phyloP scores from a whole-genome alignment of 352 stramenopile species.

The Pythium brassicae region DNA sequence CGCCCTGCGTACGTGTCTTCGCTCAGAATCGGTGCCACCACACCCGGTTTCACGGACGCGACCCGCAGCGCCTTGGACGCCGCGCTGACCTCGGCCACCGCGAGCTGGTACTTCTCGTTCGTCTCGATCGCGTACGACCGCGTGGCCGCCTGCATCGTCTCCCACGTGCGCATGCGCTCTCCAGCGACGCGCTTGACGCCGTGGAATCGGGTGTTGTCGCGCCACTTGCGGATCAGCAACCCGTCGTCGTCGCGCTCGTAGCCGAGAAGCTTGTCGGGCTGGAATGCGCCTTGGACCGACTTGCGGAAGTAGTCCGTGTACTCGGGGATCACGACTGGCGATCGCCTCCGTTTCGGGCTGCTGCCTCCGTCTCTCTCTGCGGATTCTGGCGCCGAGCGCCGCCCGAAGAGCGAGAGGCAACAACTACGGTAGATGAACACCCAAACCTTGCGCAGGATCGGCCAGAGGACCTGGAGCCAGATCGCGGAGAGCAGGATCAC shows the following conservation, averaged over 20 bases:
- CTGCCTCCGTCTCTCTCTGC: neutral
- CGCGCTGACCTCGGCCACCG: slow-evolving; percentile 13
- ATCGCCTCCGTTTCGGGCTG: slow-evolving; percentile 1
- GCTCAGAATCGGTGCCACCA: neutral
- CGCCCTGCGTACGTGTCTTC: too few relatives aligned
- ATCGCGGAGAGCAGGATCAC: slow-evolving; percentile 52
- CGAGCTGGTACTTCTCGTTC: slow-evolving; percentile 3
- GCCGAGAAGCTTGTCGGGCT: slow-evolving; percentile 46
- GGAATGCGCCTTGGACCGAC: slow-evolving; percentile 29
- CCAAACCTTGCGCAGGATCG: slow-evolving; percentile 42
- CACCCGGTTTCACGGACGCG: neutral
- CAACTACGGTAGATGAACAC: slow-evolving; percentile 15
- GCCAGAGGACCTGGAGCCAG: slow-evolving; percentile 41
- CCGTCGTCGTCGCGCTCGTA: slow-evolving; percentile 46
- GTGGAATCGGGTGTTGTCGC: slow-evolving; percentile 30
- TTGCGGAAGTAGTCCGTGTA: slow-evolving; percentile 74
- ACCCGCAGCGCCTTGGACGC: neutral
- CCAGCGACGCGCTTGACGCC: neutral
- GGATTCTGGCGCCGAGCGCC: neutral
- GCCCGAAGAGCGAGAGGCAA: neutral
- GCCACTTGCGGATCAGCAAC: slow-evolving; percentile 63
- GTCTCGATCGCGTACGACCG: slow-evolving; percentile 3
- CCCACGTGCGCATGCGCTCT: neutral
- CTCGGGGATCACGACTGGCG: slow-evolving; percentile 41
- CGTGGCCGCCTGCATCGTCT: neutral